A percentile compares a stretch with the other conserved stretches of the same genome.
phyloP scores from a whole-genome alignment of 1,284 basidiomycete species.

The Boletus nobilissimus region DNA sequence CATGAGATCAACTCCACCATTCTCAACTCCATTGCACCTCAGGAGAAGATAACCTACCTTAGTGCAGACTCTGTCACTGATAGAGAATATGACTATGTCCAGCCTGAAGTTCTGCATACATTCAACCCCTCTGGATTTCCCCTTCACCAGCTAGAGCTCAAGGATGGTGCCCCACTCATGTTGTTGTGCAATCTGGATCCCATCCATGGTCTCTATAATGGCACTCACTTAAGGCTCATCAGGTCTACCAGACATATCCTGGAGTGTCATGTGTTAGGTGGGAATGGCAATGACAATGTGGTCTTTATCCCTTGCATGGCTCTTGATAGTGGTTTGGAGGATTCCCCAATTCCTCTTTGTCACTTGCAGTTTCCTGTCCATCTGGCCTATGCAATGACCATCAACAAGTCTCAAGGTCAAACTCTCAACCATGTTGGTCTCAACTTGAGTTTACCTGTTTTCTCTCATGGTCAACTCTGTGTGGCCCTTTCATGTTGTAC shows the following conservation, averaged over 20 bases:
- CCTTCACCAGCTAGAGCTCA: not conserved
- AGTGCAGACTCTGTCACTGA: not conserved
- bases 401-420: constrained; percentile 53
- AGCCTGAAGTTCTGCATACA: not conserved
- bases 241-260: not conserved
- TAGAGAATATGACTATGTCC: not conserved
- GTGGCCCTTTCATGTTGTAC: constrained; percentile 16
- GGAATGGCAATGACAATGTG: not conserved
- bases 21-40: not conserved
- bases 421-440: constrained; percentile 31
- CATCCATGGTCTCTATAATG: constrained; percentile 14
- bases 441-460: constrained; percentile 1
- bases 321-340: not conserved
- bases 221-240: not conserved
- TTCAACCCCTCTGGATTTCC: not conserved
- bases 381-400: constrained; percentile 56
- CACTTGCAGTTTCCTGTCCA: constrained; percentile 48
- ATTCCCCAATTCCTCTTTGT: not conserved
- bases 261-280: not conserved
- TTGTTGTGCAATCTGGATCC: too few relatives aligned
- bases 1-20: constrained; percentile 30
- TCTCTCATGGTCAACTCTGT: constrained; percentile 31
- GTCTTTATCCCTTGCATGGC: too few relatives aligned
- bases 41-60: constrained; percentile 15
- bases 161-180: too few relatives aligned